Evolutionary conservation across 2,329 filamentous ascomycete genomes (phyloP).

Genomic region (Diaporthe citriasiana): DNA sequence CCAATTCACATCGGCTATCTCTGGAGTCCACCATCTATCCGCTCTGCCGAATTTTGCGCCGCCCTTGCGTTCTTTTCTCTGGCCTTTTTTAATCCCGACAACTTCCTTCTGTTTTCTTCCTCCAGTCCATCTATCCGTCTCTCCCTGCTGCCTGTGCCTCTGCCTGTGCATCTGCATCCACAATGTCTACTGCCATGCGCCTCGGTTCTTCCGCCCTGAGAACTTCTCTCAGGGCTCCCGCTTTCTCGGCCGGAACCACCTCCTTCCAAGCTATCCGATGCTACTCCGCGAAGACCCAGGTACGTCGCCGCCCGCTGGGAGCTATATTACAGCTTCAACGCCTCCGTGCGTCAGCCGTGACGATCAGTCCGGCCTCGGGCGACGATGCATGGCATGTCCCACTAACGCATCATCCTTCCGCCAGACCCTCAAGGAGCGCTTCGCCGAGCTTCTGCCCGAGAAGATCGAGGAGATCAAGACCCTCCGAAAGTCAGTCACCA

Average conservation of each 20-base stretch:
- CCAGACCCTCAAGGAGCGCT: constrained; percentile 97
- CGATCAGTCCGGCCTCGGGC: neutral
- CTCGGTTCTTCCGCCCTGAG: constrained; percentile 86
- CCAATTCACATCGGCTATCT: constrained; percentile 31
- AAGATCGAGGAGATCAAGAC: constrained; percentile 99
- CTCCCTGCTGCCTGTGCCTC: constrained; percentile 47
- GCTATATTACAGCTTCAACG: neutral
- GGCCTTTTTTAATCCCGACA: constrained; percentile 50
- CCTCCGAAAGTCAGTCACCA: constrained; percentile 84
- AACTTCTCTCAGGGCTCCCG: constrained; percentile 77
- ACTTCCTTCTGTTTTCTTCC: constrained; percentile 53
- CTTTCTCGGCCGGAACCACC: constrained; percentile 76
- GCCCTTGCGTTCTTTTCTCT: constrained; percentile 49
- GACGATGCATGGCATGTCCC: constrained; percentile 37
- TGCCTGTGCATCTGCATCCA: constrained; percentile 51
- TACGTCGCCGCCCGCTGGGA: constrained; percentile 57
- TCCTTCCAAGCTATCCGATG: constrained; percentile 87
- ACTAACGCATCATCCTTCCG: constrained; percentile 44
- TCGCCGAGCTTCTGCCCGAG: constrained; percentile 93
- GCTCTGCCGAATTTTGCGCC: constrained; percentile 43
- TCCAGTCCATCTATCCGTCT: constrained; percentile 46
- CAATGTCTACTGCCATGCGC: constrained; percentile 88
- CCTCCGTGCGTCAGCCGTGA: neutral
- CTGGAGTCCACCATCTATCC: constrained; percentile 33
- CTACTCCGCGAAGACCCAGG: constrained; percentile 95